Conservation (phyloP, 495 filamentous ascomycete genomes). For the Podospora anserina region DNA sequence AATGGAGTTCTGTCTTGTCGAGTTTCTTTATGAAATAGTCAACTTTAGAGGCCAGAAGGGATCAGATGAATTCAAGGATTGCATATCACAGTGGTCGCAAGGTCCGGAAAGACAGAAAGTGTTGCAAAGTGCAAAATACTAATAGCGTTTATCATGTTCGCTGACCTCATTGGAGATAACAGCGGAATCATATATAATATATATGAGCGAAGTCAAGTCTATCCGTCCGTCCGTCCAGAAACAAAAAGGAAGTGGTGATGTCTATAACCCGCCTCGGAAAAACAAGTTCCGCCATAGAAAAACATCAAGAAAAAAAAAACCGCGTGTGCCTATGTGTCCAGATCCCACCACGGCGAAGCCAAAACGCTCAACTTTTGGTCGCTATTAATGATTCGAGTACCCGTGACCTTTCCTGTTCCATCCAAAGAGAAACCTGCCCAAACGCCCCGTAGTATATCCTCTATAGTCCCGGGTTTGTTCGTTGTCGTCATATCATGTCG, state of each 20-base stretch:
- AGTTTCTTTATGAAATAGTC: neutral
- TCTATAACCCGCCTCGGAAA: conserved; percentile 20
- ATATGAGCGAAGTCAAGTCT: conserved; percentile 24
- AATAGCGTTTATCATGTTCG: neutral
- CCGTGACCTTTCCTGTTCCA: neutral
- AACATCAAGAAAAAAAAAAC: conserved; percentile 8
- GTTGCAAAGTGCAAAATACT: neutral
- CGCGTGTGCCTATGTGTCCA: conserved; percentile 14
- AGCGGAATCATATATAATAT: neutral
- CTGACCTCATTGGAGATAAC: neutral
- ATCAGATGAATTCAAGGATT: neutral
- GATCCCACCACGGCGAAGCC: conserved; percentile 13
- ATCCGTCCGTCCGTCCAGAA: conserved; percentile 17
- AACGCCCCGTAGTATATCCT: conserved; percentile 28
- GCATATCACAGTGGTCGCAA: too few species aligned
- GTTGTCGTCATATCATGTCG: conserved; percentile 33
- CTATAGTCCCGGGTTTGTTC: conserved; percentile 22
- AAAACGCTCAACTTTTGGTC: conserved; percentile 7
- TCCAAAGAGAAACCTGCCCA: conserved; percentile 19
- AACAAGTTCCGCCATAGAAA: conserved; percentile 7
- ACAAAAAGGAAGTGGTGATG: conserved; percentile 25
- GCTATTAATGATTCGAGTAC: conserved; percentile 10
- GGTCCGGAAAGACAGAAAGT: neutral
- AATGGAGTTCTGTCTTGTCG: neutral
- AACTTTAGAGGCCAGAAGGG: neutral